phyloP scores from a whole-genome alignment of 1,139 yeast genomes.

The Trichomonascaceae sp. region DNA sequence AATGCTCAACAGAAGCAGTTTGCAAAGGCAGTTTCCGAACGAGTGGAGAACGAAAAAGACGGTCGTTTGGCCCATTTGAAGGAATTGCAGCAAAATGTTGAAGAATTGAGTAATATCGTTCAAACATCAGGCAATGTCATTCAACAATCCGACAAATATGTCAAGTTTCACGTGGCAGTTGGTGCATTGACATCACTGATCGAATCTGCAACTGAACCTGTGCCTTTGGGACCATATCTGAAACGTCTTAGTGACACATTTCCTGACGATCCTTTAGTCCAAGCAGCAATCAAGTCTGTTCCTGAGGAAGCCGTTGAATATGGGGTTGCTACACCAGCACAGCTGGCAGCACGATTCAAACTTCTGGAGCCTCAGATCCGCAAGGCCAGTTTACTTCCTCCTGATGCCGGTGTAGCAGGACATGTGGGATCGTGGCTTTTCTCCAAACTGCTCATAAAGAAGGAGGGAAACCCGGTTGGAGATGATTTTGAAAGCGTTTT shows the following conservation, averaged over 20 bases:
- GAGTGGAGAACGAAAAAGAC: slow-evolving; percentile 73
- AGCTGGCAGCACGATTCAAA: slow-evolving; percentile 62
- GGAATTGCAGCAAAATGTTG: slow-evolving; percentile 52
- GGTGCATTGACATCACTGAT: slow-evolving; percentile 49
- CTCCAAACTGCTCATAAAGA: slow-evolving; percentile 64
- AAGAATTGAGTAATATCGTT: slow-evolving; percentile 54
- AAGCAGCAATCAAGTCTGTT: slow-evolving; percentile 41
- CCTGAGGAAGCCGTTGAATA: slow-evolving; percentile 45
- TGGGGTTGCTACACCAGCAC: slow-evolving; percentile 50
- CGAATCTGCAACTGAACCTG: slow-evolving; percentile 30
- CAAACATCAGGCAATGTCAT: slow-evolving; percentile 53
- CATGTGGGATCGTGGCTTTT: slow-evolving; percentile 76
- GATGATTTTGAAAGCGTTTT: slow-evolving; percentile 83
- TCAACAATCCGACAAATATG: slow-evolving; percentile 48
- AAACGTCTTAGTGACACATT: slow-evolving; percentile 36
- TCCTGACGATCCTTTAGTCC: slow-evolving; percentile 44
- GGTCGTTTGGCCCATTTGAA: slow-evolving; percentile 70
- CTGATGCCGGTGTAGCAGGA: slow-evolving; percentile 92
- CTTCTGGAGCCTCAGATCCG: slow-evolving; percentile 80
- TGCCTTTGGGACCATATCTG: slow-evolving; percentile 35
- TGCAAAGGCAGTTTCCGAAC: slow-evolving; percentile 54
- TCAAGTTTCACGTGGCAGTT: slow-evolving; percentile 52
- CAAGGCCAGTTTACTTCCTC: slow-evolving; percentile 82
- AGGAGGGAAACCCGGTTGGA: slow-evolving; percentile 63
- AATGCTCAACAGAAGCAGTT: slow-evolving; percentile 68